Evolutionary conservation across 179 eudicot genomes (phyloP), one percentile per base, ranked within the genome.

Genomic region (Camellia oleifera): DNA sequence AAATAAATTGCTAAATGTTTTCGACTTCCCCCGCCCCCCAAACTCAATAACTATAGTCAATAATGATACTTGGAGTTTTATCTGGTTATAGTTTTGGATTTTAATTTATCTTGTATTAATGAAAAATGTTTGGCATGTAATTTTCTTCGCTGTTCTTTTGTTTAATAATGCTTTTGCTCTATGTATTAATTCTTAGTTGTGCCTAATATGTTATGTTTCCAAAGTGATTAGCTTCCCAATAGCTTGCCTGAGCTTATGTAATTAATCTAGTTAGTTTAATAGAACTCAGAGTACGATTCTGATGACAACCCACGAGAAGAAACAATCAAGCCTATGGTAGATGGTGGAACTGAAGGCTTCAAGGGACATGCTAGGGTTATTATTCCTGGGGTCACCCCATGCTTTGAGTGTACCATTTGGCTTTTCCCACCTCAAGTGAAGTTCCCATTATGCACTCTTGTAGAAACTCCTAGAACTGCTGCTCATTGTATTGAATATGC

Each of bases 291-390:
- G 86, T 94, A 94, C 81, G 97, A 94, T 73, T 78, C 90, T 76
- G 87, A 90, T 67, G 97, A 92, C 83, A 90, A 85, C 6, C 97
- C 98, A 44, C 83, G 70, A 75, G 93, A 89, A 81, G 98, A 89
- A 79, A 92, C 99, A 67, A 64, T 94, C 40, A 96, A 96, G 84
- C 96, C 98, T 77, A 94, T 96, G 98, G 98, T 96, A 75, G 99
- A 96, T 90, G 99, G 99, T 83, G 99, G 99, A 85, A 96, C 99
- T 84, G 99, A 96, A 91, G 99, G 99, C 42, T 96, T 96, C 86
- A 96, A 94, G 84, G 99, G 99, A 76, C 97, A 96, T 88, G 99
- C 97, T 32, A 89, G 97, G 85, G 89, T 94, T 68, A 96, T 96
- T 75, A 18, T 92, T 62, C 99, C 99, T 70, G 98, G 99, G 75